Percentiles rank a stretch among this genome's conserved stretches.
Evolutionary conservation across 306 rosid species (phyloP).

Genomic region (Acmispon strigosus): DNA sequence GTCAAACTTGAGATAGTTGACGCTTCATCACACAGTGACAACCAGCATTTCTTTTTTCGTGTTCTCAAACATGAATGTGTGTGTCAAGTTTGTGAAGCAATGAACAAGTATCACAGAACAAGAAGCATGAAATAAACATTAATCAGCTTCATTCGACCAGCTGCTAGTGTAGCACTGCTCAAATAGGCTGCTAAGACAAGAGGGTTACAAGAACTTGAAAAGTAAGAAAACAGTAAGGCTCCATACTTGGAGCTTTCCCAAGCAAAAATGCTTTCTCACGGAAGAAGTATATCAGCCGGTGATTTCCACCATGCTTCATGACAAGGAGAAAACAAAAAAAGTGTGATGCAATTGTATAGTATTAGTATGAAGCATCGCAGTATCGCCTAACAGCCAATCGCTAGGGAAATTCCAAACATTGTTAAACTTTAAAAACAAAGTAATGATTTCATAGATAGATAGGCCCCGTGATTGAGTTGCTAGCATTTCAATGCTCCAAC

Average conservation of each 20-base stretch:
- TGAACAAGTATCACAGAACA: no score
- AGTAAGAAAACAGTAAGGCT: constrained; percentile 41
- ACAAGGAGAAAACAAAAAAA: not conserved
- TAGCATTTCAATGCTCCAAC: not conserved
- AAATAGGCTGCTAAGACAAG: not conserved
- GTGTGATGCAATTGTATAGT: not conserved
- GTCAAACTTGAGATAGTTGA: no score
- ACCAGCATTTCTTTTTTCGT: no score
- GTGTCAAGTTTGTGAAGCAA: no score
- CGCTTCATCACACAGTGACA: no score
- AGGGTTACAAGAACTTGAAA: not conserved
- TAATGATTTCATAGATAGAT: not conserved
- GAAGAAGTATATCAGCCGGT: constrained; percentile 84
- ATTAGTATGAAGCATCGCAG: not conserved
- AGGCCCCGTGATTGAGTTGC: not conserved
- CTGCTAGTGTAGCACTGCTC: not conserved
- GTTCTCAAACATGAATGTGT: no score
- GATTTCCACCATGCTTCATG: constrained; percentile 70
- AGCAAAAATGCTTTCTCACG: constrained; percentile 90
- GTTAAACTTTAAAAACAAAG: not conserved
- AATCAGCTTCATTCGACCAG: not conserved
- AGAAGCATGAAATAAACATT: not conserved
- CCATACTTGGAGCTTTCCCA: constrained; percentile 96
- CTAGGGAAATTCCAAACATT: not conserved
- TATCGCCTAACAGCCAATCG: not conserved